Conservation (phyloP, 352 stramenopile genomes). For the Globisporangium barbulae region DNA sequence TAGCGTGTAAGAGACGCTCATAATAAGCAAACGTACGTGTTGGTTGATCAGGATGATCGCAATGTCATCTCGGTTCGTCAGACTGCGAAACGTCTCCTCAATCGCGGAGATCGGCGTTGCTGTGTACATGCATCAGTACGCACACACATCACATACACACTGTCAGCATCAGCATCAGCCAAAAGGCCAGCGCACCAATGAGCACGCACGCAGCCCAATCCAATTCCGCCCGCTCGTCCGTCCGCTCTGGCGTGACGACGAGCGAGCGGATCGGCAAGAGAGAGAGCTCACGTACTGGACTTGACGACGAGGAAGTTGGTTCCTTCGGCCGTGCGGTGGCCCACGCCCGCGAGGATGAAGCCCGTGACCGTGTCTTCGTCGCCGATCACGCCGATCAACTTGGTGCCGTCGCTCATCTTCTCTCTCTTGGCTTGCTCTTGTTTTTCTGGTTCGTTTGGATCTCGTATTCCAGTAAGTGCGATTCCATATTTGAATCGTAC, state of each 20-base stretch:
- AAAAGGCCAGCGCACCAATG: background rate
- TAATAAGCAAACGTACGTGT: constrained; percentile 64
- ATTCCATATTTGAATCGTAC: background rate
- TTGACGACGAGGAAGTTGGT: constrained; percentile 98
- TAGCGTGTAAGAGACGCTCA: background rate
- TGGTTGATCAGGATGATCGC: constrained; percentile 99
- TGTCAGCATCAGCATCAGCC: background rate
- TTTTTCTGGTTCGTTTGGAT: constrained; percentile 6
- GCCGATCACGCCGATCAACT: constrained; percentile 86
- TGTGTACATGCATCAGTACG: constrained; percentile 17
- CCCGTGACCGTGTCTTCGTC: constrained; percentile 98
- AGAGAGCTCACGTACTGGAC: constrained; percentile 53
- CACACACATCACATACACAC: background rate
- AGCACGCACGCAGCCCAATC: too few species aligned
- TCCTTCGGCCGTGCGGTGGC: constrained; percentile 93
- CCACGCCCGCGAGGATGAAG: constrained; percentile 96
- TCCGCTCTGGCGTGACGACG: background rate
- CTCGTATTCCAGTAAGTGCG: background rate
- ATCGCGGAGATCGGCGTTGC: constrained; percentile 89
- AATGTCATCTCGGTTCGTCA: constrained; percentile 95
- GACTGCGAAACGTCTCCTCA: constrained; percentile 90
- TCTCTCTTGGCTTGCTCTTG: background rate
- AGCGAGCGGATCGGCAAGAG: background rate
- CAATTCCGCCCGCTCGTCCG: background rate
- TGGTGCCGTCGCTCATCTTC: constrained; percentile 72